Base-by-base conservation (phyloP, 2,329 filamentous ascomycete species). In the Phialocephala subalpina region DNA sequence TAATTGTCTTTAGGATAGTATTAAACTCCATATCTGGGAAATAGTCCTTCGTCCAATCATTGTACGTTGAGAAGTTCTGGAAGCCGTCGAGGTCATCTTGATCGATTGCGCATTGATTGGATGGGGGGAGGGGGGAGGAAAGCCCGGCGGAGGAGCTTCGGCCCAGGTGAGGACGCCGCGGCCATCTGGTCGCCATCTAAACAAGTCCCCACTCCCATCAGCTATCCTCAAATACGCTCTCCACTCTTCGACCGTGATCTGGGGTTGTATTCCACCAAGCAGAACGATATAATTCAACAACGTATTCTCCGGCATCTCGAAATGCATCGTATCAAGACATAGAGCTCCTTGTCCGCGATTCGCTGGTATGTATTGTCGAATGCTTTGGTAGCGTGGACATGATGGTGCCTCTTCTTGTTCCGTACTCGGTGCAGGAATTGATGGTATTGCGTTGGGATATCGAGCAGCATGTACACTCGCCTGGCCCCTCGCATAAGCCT, bases 261-360 rank as follows among this genome's bases (percentile, higher is more conserved):
- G 29, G 9, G 29, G 47, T 8, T 29, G 47, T 3, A 52, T 29
- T 5, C 16, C 47, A 27, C 47, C 47, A 14, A 27, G 25, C 3
- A 52, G 18, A 12, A 52, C 3, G 22, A 52, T 52, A 16, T 52
- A 22, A 18, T 52, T 27, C 11, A 52, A 20, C 47, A 52, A 16
- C 16, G 47, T 52, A 11, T 52, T 52, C 25, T 52, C 47, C 22
- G 47, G 47, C 47, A 52, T 52, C 22, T 52, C 22, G 18, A 52
- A 52, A 18, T 29, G 2, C 47, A 52, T 52, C 12, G 47, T 52
- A 29, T 52, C 47, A 16, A 52, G 47, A 11, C 47, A 52, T 9
- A 52, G 18, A 14, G 4, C 2, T 52, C 47, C 47, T 18, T 27
- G 47, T 2, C 47, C 47, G 12, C 47, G 47, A 52, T 52, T 29